These are phyloP conservation scores for Aspergillus novoparasiticus DNA, from an alignment of 2,329 filamentous ascomycete genomes.

Conservation along the genomic window DNA sequence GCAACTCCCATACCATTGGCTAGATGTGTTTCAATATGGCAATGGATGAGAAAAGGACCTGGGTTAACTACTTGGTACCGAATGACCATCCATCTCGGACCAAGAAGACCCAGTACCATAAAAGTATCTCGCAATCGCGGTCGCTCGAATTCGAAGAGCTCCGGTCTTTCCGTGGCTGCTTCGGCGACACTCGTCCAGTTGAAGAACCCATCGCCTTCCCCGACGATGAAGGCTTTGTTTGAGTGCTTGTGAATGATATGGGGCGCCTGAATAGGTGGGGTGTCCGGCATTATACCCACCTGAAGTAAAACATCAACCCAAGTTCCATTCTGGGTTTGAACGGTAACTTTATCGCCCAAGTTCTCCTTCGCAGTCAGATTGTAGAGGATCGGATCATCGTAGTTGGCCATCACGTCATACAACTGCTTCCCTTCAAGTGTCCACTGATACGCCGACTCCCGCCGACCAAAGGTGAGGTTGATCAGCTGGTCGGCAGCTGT, in stretches of 20 bases:
- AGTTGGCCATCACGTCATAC: slow-evolving; percentile 31
- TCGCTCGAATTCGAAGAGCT: slow-evolving; percentile 49
- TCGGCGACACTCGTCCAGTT: slow-evolving; percentile 46
- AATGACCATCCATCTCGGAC: slow-evolving; percentile 46
- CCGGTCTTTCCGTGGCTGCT: slow-evolving; percentile 41
- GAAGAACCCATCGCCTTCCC: slow-evolving; percentile 40
- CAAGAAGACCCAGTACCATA: slow-evolving; percentile 30
- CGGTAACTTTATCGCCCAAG: slow-evolving; percentile 28
- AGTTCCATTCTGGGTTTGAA: slow-evolving; percentile 38
- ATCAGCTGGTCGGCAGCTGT: slow-evolving; percentile 50
- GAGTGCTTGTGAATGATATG: slow-evolving; percentile 54
- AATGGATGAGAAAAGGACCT: slow-evolving; percentile 53
- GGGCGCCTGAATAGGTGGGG: slow-evolving; percentile 32
- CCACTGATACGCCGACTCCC: slow-evolving; percentile 34
- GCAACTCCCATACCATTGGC: slow-evolving; percentile 52
- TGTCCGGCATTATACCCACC: slow-evolving; percentile 25
- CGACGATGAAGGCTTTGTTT: slow-evolving; percentile 50
- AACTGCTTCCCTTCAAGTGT: slow-evolving; percentile 29
- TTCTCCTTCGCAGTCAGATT: slow-evolving; percentile 20
- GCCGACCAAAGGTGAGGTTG: slow-evolving; percentile 34
- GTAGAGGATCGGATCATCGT: slow-evolving; percentile 34
- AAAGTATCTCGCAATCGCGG: slow-evolving; percentile 48
- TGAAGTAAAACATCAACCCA: slow-evolving; percentile 44
- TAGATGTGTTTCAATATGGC: slow-evolving; percentile 53
- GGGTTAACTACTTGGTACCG: slow-evolving; percentile 52